Base-by-base conservation (phyloP, 1,139 yeast species). In the Diutina rugosa region DNA sequence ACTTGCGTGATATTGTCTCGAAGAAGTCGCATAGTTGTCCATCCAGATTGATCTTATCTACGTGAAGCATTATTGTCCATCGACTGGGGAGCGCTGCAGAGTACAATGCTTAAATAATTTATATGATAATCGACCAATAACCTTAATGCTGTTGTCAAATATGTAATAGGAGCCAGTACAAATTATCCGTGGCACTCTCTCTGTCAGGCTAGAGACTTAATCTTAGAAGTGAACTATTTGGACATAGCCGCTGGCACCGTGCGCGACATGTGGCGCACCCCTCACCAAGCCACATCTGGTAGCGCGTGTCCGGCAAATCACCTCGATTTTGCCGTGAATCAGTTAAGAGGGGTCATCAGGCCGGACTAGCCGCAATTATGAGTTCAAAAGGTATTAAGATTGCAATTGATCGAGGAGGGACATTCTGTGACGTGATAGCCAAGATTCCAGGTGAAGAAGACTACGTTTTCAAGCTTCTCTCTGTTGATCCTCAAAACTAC, bases 401-500 rank as follows among this genome's bases (percentile, higher is more conserved):
- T 18, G 53, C 68, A 38, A 65, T 64, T 46, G 86, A 82, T 63
- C 72, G 90, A 65, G 91, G 93, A 60, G 97, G 97, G 56, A 90
- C 97, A 0, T 90, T 90, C 71, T 89, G 96, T 6, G 97, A 90
- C 66, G 81, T 90, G 67, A 74, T 79, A 38, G 83, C 85, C 6
- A 76, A 84, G 58, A 72, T 72, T 55, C 77, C 78, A 0, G 69
- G 68, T 14, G 71, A 70, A 52, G 63, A 64, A 4, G 79, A 76
- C 60, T 65, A 65, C 55, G 75, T 72, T 1, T 75, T 80, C 63
- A 90, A 90, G 68, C 71, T 90, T 49, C 74, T 91, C 35, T 89
- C 96, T 1, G 96, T 87, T 7, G 97, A 91, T 66, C 96, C 97
- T 0, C 73, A 78, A 52, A 90, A 90, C 70, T 90, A 91, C 66